Evolutionary conservation across 2,329 filamentous ascomycete genomes (phyloP).

Genomic region (Neocucurbitaria cava): DNA sequence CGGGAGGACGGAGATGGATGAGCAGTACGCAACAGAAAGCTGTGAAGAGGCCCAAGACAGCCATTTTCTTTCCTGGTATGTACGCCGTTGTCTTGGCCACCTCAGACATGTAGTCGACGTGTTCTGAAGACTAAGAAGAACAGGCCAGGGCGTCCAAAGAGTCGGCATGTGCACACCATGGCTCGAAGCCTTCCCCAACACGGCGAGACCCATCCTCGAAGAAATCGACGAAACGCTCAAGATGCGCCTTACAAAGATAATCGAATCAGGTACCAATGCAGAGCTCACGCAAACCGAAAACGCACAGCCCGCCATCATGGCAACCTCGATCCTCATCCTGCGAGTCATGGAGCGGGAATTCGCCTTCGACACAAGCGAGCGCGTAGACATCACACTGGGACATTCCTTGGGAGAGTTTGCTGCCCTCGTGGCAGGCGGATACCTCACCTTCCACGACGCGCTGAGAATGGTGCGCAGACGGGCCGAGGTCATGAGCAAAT

Average conservation of each 20-base stretch:
- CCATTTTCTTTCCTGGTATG: constrained; percentile 50
- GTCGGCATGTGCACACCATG: constrained; percentile 88
- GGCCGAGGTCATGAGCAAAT: constrained; percentile 83
- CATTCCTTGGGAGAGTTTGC: constrained; percentile 95
- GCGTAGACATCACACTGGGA: constrained; percentile 83
- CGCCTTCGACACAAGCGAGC: constrained; percentile 72
- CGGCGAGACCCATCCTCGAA: constrained; percentile 77
- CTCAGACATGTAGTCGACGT: no score
- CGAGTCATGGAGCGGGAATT: constrained; percentile 87
- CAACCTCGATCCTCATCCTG: constrained; percentile 87
- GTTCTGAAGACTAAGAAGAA: constrained; percentile 17
- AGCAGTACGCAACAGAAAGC: constrained; percentile 30
- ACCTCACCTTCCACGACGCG: constrained; percentile 79
- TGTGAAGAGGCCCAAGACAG: constrained; percentile 45
- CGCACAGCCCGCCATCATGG: constrained; percentile 95
- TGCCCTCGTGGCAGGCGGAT: constrained; percentile 83
- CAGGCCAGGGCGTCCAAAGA: constrained; percentile 87
- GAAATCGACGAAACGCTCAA: constrained; percentile 83
- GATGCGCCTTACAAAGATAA: constrained; percentile 77
- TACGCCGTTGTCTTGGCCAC: no score
- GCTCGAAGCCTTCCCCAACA: constrained; percentile 83
- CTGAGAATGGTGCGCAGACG: constrained; percentile 77
- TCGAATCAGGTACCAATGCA: constrained; percentile 79
- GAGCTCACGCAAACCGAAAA: constrained; percentile 82
- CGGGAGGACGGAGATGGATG: constrained; percentile 34